phyloP scores from a whole-genome alignment of 1,284 basidiomycete genomes.

The Microbotryum lychnidis-dioicae region DNA sequence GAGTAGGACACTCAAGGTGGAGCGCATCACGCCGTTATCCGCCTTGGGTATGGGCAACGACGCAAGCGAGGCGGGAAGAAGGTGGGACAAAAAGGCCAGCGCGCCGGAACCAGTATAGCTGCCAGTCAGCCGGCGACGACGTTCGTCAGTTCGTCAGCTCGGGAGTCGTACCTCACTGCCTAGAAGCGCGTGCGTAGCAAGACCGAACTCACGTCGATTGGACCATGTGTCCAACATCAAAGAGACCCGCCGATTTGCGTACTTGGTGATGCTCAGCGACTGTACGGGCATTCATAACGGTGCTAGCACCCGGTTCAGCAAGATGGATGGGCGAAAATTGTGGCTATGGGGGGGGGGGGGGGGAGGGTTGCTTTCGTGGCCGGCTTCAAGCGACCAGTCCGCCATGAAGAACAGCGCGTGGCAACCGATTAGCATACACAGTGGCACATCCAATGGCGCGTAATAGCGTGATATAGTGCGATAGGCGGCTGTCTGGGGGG shows the following conservation, averaged over 20 bases:
- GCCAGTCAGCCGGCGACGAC: neutral
- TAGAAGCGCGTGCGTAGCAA: neutral
- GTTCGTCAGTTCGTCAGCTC: too few relatives aligned
- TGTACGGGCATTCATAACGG: constrained; percentile 38
- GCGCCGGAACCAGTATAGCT: constrained; percentile 41
- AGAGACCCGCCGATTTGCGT: constrained; percentile 72
- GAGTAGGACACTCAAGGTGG: constrained; percentile 69
- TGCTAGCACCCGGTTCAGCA: neutral
- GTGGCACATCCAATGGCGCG: neutral
- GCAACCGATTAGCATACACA: too few relatives aligned
- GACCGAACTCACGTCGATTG: constrained; percentile 35
- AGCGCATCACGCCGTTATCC: constrained; percentile 58
- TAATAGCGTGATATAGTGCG: constrained; percentile 22
- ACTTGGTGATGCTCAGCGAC: constrained; percentile 89
- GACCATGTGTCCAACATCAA: constrained; percentile 97
- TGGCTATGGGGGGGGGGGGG: neutral
- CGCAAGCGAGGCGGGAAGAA: constrained; percentile 63
- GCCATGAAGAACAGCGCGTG: neutral
- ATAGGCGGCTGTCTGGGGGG: neutral
- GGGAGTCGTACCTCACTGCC: too few relatives aligned
- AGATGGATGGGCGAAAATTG: neutral
- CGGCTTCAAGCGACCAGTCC: neutral
- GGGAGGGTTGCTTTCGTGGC: neutral
- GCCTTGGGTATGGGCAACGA: constrained; percentile 57
- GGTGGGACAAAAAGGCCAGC: constrained; percentile 39